These are phyloP conservation scores for Backusella mclennaniae DNA, from an alignment of 192 early-diverging fungal genomes.

Conservation along the genomic window DNA sequence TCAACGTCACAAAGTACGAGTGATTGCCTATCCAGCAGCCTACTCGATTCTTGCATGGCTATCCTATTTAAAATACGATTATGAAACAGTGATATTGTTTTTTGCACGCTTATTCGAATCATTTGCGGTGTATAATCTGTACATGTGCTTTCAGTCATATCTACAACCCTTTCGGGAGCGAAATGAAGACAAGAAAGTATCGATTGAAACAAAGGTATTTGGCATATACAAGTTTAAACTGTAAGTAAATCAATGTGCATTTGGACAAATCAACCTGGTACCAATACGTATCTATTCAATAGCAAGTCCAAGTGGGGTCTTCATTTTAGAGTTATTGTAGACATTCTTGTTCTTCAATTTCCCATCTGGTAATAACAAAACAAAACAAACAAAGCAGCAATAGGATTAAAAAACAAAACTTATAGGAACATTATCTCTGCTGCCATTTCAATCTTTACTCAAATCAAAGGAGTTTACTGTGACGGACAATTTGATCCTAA, in stretches of 20 bases:
- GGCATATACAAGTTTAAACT: slow-evolving; percentile 24
- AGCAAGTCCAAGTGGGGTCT: slow-evolving; percentile 42
- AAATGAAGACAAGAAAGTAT: slow-evolving; percentile 24
- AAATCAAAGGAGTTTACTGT: slow-evolving; percentile 35
- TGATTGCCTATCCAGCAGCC: slow-evolving; percentile 25
- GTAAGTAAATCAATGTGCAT: slow-evolving; percentile 15
- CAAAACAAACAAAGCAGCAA: neutral
- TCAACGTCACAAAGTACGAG: slow-evolving; percentile 27
- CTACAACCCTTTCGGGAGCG: slow-evolving; percentile 27
- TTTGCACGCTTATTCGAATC: slow-evolving; percentile 38
- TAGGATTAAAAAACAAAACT: neutral
- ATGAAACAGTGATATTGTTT: slow-evolving; percentile 38
- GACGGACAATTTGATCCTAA: slow-evolving; percentile 16
- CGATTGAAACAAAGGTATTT: slow-evolving; percentile 20
- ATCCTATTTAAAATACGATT: slow-evolving; percentile 34
- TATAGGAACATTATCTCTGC: slow-evolving; percentile 33
- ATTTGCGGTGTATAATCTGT: slow-evolving; percentile 42
- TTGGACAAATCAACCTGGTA: neutral
- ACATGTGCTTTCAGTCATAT: slow-evolving; percentile 30
- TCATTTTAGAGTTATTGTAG: slow-evolving; percentile 35
- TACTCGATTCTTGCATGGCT: slow-evolving; percentile 30
- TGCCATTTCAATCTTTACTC: slow-evolving; percentile 35
- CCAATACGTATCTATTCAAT: neutral
- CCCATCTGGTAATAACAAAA: slow-evolving; percentile 33
- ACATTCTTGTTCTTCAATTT: slow-evolving; percentile 39